Evolutionary conservation across 2,329 filamentous ascomycete genomes (phyloP).

Genomic region (Gliomastix tumulicola): DNA sequence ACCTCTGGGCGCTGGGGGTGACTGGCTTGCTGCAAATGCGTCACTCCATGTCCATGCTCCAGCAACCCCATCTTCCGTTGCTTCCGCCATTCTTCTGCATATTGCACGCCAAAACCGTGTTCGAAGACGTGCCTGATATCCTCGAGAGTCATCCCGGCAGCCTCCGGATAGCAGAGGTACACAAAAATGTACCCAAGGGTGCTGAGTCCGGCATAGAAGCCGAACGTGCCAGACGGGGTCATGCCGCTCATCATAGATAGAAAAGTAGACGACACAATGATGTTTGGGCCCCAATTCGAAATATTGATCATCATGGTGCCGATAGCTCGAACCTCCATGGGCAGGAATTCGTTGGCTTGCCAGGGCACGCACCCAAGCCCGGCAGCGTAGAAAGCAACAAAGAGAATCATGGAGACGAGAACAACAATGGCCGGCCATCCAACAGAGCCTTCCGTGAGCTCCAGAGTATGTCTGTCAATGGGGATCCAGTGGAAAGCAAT

Average conservation of each 20-base stretch:
- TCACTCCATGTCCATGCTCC: too few relatives aligned
- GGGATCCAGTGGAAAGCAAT: not conserved
- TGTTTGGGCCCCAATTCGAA: slow-evolving; percentile 32
- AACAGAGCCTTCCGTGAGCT: slow-evolving; percentile 26
- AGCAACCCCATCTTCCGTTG: too few relatives aligned
- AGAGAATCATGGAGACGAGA: slow-evolving; percentile 8
- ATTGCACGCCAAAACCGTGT: slow-evolving; percentile 36
- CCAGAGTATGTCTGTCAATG: not conserved
- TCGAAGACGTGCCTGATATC: slow-evolving; percentile 39
- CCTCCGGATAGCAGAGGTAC: slow-evolving; percentile 40
- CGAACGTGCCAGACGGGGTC: not conserved
- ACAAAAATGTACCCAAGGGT: slow-evolving; percentile 17
- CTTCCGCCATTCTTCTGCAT: too few relatives aligned
- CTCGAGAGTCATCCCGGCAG: slow-evolving; percentile 43
- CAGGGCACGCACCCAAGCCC: slow-evolving; percentile 12
- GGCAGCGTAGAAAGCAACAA: slow-evolving; percentile 13
- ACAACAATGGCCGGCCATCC: not conserved
- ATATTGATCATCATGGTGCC: slow-evolving; percentile 37
- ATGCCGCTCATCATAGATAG: not conserved
- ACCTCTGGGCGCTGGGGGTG: too few relatives aligned
- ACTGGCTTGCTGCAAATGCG: too few relatives aligned
- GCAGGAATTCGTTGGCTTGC: slow-evolving; percentile 13
- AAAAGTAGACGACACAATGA: not conserved
- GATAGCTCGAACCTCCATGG: slow-evolving; percentile 33
- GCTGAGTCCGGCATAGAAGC: not conserved